Base-by-base conservation (phyloP, 257 asterid genomes). In the Cruciata laevipes region DNA sequence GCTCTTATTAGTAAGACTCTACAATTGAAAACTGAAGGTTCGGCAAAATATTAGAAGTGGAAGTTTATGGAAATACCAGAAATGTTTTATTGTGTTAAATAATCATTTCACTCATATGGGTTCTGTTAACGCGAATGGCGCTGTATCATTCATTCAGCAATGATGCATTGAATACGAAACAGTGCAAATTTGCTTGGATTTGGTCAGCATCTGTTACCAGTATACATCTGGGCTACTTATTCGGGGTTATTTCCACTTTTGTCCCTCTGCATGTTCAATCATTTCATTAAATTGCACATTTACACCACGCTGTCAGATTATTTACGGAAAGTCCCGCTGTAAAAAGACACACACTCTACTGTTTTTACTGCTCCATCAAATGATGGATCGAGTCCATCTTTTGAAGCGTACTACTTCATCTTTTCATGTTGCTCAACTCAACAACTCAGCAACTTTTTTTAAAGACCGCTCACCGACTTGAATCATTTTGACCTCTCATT, bases 301-400 rank as follows among this genome's bases (percentile, higher is more conserved):
- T 21, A 18, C n/a, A 65, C 42, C 16, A 56, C 32, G 61, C 33
- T 63, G 68, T 74, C 70, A 42, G 66, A 57, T 31, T 63, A 14
- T 44, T 16, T 35, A 6, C 40, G 10, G 5, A 3, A 3, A 42
- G 16, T 13, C 2, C 12, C 51, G 14, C 51, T 42, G 42, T 37
- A 37, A 37, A 11, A 37, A 7, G 42, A 37, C 42, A 37, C 40
- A 35, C 6, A 40, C 17, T 40, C 17, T 40, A 40, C 51, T 42
- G 18, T 42, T 42, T 42, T 42, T 42, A 42, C 51, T 42, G 51
- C 18, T 14, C 51, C 51, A 7, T 32, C 17, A 2, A 10, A 3
- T 42, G 17, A 42, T 42, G 18, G 51, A 11, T 42, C 51, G 1
- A 42, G 51, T 11, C 51, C 51, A 18, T 10, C 49, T 10, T 40